Base-by-base conservation (phyloP, 208 protist species). In the Leishmania major region DNA sequence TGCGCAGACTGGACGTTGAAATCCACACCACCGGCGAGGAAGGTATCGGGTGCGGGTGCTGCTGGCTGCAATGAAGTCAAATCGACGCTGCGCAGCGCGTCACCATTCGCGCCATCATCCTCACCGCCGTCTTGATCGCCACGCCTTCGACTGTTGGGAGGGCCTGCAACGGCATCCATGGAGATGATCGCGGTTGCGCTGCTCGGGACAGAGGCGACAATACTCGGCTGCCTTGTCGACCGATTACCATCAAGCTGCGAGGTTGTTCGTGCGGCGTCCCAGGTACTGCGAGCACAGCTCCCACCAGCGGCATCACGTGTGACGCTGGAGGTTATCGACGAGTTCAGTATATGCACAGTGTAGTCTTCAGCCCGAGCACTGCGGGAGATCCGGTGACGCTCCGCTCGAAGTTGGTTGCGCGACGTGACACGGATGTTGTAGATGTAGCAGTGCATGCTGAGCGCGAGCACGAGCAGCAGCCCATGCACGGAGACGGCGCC, bases 371-470 rank as follows among this genome's bases (percentile, higher is more conserved):
- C 62, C 17, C 77, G 81, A 10, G 13, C 71, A 47, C 83, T 53
- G 28, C 40, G 70, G 25, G 74, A 73, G 1, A 75, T 59, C 0
- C 80, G 83, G 22, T 67, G 66, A 19, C 88, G 86, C 77, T 80
- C 90, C 43, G 53, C 47, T 7, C 75, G 80, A 28, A 94, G 84
- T 66, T 90, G 83, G 43, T 80, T 45, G 0, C 62, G 59, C 28
- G 87, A 82, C 8, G 75, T 80, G 49, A 66, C 73, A 43, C 88
- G 85, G 15, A 95, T 86, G 53, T 81, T 85, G 47, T 88, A 70
- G 15, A 92, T 88, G 72, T 90, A 95, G 62, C 85, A 89, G 76
- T 86, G 82, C 81, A 95, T 89, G 74, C 83, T 93, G 55, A 95
- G 40, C n/a, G 83, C 74, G n/a, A 92, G 73, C 59, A 94, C 53